Conservation (phyloP, 2,329 filamentous ascomycete genomes). For the Xylaria sp. region DNA sequence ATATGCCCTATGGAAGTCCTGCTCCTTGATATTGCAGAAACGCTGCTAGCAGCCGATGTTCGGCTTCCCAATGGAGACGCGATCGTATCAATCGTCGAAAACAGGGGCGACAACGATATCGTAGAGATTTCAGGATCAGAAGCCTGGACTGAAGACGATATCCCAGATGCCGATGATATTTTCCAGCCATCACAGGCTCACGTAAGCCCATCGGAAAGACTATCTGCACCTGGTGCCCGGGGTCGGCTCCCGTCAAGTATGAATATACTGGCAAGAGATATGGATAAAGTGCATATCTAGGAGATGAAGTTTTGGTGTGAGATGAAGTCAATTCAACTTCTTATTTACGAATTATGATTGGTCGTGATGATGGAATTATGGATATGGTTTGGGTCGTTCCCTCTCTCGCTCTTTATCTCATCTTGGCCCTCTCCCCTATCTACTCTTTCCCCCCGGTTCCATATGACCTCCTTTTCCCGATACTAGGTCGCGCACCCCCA, state of each 20-base stretch:
- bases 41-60: conserved; percentile 76
- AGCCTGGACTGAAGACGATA: conserved; percentile 44
- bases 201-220: conserved; percentile 21
- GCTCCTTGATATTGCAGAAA: conserved; percentile 84
- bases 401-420: not conserved
- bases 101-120: conserved; percentile 47
- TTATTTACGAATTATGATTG: conserved; percentile 19
- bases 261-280: conserved; percentile 39
- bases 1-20: conserved; percentile 96
- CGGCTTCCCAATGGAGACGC: conserved; percentile 72
- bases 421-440: not conserved
- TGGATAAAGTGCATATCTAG: conserved; percentile 47
- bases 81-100: conserved; percentile 49
- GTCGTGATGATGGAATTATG: conserved; percentile 1
- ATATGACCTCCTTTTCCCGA: not conserved
- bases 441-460: not conserved
- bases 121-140: conserved; percentile 45
- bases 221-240: conserved; percentile 14
- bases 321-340: conserved; percentile 27
- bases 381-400: conserved; percentile 5
- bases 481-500: no score
- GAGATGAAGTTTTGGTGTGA: conserved; percentile 21
- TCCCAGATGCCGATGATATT: conserved; percentile 30
- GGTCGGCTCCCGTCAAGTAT: conserved; percentile 31
- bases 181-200: conserved; percentile 21